phyloP scores from a whole-genome alignment of 257 asterid genomes.

The Lavandula angustifolia region DNA sequence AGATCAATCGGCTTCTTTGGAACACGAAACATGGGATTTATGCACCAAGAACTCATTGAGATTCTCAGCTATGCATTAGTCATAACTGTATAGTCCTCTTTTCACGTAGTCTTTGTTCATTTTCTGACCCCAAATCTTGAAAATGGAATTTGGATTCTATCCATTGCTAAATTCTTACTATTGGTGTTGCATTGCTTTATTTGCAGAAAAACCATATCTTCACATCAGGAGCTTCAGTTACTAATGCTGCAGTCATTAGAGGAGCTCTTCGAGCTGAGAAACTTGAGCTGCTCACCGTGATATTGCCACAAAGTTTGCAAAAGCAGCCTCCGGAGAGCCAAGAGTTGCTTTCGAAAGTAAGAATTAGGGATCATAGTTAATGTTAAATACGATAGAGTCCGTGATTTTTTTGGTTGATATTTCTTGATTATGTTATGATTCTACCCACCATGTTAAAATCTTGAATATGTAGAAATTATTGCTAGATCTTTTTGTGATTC shows the following conservation, averaged over 20 bases:
- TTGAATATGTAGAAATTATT: too few species aligned
- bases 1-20: constrained; percentile 93
- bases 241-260: constrained; percentile 98
- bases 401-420: background rate
- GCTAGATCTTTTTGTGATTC: background rate
- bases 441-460: background rate
- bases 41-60: constrained; percentile 99
- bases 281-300: constrained; percentile 91
- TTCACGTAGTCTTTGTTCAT: background rate
- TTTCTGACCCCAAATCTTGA: background rate
- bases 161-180: background rate
- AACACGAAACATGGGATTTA: constrained; percentile 97
- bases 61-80: constrained; percentile 98
- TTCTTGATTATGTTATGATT: background rate
- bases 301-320: constrained; percentile 90
- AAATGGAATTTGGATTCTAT: background rate
- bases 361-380: constrained; percentile 22
- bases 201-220: constrained; percentile 91
- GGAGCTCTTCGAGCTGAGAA: constrained; percentile 99
- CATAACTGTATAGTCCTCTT: constrained; percentile 64
- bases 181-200: constrained; percentile 5
- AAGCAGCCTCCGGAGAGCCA: constrained; percentile 97
- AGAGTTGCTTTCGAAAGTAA: constrained; percentile 90
- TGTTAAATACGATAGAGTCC: constrained; percentile 1
- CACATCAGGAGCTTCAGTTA: constrained; percentile 98